Evolutionary conservation across 805 yeast genomes (phyloP), one percentile per base, ranked within the genome.

Genomic region (Nakazawaea peltata): DNA sequence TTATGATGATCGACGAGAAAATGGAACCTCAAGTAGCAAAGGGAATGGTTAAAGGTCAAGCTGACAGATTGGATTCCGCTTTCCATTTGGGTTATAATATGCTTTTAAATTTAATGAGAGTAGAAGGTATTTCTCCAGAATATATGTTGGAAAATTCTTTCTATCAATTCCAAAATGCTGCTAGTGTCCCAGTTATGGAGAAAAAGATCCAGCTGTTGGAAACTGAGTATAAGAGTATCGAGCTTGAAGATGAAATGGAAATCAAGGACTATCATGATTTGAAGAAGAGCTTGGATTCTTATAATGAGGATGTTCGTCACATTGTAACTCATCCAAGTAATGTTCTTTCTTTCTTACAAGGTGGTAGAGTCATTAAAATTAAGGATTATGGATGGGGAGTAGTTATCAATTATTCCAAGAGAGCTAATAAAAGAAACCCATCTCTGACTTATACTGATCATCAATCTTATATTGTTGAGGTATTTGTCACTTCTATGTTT

Each of bases 1-100:
- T 92, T 46, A 84, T 92, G 92, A 92, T 92, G 99, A 87, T 92
- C 56, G 97, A 92, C 56, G 97, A 92, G 56, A 92, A 92, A 53
- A 92, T 92, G 99, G 98, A 92, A 57, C 98, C 99, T 4, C 94
- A 88, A 49, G 96, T 92, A 28, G 98, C 98, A 15, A 92, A 92
- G 55, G 97, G 97, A 2, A 92, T 92, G 99, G 98, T 92, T 16
- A 90, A 90, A 57, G 99, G 99, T 53, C 95, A 87, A 53, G 97
- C 98, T 22, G 99, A 92, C 61, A 70, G 98, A 47, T 70, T 92
- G 40, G 97, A 92, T 53, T 90, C 97, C 15, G 97, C 98, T 0
- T 92, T 92, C 71, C 98, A 92, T 55, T 65, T 92, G 42, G 97
- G 97, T 17, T 92, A 92, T 59, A 92, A 92, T 56, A 92, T 92